Conservation (phyloP, 2,329 filamentous ascomycete species). For the Diaporthe sp. region DNA sequence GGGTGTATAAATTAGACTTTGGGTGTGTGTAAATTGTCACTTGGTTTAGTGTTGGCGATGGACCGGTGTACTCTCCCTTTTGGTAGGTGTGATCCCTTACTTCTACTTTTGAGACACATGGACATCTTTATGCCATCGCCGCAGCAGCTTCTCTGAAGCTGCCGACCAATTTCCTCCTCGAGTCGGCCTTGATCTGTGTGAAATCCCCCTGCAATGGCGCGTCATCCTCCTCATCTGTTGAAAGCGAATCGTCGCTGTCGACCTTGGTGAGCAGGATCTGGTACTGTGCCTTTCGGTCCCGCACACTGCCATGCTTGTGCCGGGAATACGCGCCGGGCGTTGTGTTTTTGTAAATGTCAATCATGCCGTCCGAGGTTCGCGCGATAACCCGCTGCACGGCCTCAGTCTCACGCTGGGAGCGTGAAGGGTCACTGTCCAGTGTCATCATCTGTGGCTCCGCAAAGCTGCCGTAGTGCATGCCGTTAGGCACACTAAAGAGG, state of each 20-base stretch:
- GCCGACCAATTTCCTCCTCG: constrained; percentile 65
- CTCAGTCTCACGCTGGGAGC: constrained; percentile 74
- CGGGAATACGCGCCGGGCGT: constrained; percentile 59
- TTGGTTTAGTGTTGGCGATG: too few species aligned
- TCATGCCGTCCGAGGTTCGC: constrained; percentile 75
- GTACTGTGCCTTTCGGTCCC: constrained; percentile 70
- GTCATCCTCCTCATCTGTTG: constrained; percentile 61
- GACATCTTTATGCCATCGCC: constrained; percentile 58
- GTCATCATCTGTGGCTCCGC: constrained; percentile 63
- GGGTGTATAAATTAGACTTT: too few species aligned
- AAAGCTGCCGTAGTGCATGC: constrained; percentile 74
- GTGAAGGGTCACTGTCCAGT: constrained; percentile 70
- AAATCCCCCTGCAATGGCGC: constrained; percentile 59
- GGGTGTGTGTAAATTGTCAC: too few species aligned
- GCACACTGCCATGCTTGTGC: constrained; percentile 65
- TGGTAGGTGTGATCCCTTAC: too few species aligned
- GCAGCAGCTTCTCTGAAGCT: constrained; percentile 72
- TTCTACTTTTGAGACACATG: neutral
- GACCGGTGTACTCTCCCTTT: too few species aligned
- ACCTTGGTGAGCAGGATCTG: constrained; percentile 75
- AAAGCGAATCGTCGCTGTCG: constrained; percentile 55
- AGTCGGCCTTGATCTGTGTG: constrained; percentile 55
- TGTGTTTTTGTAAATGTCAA: constrained; percentile 77
- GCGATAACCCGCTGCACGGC: constrained; percentile 74
- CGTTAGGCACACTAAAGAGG: constrained; percentile 73